Base-by-base conservation (phyloP, 2,329 filamentous ascomycete genomes). In the Onygenales sp. region DNA sequence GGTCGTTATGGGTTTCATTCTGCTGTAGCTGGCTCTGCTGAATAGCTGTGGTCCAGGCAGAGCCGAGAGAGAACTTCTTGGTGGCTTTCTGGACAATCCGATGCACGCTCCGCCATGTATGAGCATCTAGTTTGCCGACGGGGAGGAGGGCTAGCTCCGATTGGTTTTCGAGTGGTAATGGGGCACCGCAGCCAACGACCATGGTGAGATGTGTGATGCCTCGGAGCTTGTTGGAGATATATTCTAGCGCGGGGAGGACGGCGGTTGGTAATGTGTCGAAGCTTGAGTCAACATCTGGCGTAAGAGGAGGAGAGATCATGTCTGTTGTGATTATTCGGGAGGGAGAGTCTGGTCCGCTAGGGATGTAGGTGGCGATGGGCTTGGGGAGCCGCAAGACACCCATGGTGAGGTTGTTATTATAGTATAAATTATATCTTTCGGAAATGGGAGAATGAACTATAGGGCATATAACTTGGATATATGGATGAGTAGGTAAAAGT, bases 231-330 rank as follows among this genome's bases (percentile, higher is more conserved):
- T 58, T 60, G 27, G 70, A 72, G 36, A 73, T 68, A 51, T 72
- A 72, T 50, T 72, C 69, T 8, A 73, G 59, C 7, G 69, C 70
- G 1, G 69, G 67, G n/a, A 70, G 55, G 32, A 69, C 62, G 0
- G 67, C 63, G 5, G 65, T 63, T 3, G 57, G 54, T 7, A 53
- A 41, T n/a, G 71, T 58, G 38, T 71, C 68, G 5, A 69, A 64
- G 52, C 70, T 68, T 43, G 69, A 69, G 50, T 62, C 65, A 55
- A 70, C 68, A 49, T 64, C 63, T 0, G 69, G 64, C 21, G 69
- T 69, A 3, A 73, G 62, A 5, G 71, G 70, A 9, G 67, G 64
- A 3, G 71, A 72, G 54, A 73, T 72, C 68, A 72, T 72, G 21
- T 70, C 65, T 49, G 60, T 61, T 14, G 69, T 71, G 54, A 72